A percentile compares a stretch with the other conserved stretches of the same genome.
Conservation (phyloP, 2,329 filamentous ascomycete species). For the Blastomyces emzantsi region DNA sequence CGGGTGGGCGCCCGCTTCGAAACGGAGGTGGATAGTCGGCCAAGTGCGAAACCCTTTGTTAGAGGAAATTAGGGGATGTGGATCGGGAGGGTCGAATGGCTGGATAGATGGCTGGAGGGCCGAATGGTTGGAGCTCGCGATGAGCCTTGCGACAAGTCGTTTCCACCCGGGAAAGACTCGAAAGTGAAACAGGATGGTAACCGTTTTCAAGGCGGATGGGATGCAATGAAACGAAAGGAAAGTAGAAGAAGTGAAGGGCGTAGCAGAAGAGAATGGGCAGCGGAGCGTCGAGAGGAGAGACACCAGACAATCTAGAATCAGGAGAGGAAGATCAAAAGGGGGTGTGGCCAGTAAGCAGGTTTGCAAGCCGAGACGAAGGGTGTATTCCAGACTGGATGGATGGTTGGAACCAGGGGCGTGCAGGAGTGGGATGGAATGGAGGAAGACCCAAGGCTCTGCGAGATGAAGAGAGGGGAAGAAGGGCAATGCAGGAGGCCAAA, state of each 20-base stretch:
- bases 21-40: not conserved
- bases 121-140: slow-evolving; percentile 12
- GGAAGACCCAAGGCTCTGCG: not conserved
- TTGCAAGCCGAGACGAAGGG: slow-evolving; percentile 18
- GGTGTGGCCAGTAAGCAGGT: slow-evolving; percentile 9
- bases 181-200: slow-evolving; percentile 10
- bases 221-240: slow-evolving; percentile 10
- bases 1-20: not conserved
- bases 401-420: slow-evolving; percentile 14
- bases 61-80: not conserved
- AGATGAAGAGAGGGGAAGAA: not conserved
- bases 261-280: slow-evolving; percentile 3
- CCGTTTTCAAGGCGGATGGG: not conserved
- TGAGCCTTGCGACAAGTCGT: slow-evolving; percentile 27
- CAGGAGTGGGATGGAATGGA: slow-evolving; percentile 12
- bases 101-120: not conserved
- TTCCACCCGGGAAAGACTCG: slow-evolving; percentile 34
- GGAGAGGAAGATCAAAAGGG: slow-evolving; percentile 10
- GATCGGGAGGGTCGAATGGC: not conserved
- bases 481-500: slow-evolving; percentile 9
- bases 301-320: not conserved
- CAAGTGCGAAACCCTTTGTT: not conserved
- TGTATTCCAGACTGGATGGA: not conserved
- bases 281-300: slow-evolving; percentile 7
- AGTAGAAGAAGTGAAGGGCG: slow-evolving; percentile 5